Evolutionary conservation across 805 yeast species (phyloP), one percentile per base, ranked within the genome.

Genomic region (Zygotorulaspora florentina): DNA sequence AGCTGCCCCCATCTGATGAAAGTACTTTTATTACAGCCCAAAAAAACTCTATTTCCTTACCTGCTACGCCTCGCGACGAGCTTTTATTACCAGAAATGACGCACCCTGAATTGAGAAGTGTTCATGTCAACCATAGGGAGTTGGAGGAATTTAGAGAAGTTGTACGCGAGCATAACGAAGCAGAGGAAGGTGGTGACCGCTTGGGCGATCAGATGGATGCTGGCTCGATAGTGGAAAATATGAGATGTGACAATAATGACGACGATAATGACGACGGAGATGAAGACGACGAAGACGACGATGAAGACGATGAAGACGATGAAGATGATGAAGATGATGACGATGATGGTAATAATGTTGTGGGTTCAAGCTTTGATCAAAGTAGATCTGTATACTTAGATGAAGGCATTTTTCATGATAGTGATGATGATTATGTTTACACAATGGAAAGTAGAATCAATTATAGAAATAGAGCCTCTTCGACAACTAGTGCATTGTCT

Each of bases 71-170:
- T 12, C 41, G 35, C 20, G 48, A 45, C 15, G 44, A 20, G 25
- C 15, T 27, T 6, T 20, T 17, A 12, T 31, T 36, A 8, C 44
- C 48, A 5, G 44, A 42, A 15, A 25, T 25, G 37, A 18, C 39
- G n/a, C 36, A 33, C 16, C 36, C 36, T 33, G 20, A 33, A 16
- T 17, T 33, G 40, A 29, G 38, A 25, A 49, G 35, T 23, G 29
- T 45, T 25, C 40, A 40, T 2, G 70, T 87, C 40, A 33, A 33
- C 20, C 95, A 90, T 48, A 61, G 87, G 12, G 80, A 75, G 29
- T 74, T 78, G 38, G 74, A 96, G 38, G 83, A 79, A 39, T 65
- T 81, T 58, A 95, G 54, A 36, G 45, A 54, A 18, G 53, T 57
- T 8, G 47, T 56, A 3, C 45, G 52, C 13, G 63, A 53, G 34